phyloP scores from a whole-genome alignment of 177 flowering plant species.

The Vitis hybrid region DNA sequence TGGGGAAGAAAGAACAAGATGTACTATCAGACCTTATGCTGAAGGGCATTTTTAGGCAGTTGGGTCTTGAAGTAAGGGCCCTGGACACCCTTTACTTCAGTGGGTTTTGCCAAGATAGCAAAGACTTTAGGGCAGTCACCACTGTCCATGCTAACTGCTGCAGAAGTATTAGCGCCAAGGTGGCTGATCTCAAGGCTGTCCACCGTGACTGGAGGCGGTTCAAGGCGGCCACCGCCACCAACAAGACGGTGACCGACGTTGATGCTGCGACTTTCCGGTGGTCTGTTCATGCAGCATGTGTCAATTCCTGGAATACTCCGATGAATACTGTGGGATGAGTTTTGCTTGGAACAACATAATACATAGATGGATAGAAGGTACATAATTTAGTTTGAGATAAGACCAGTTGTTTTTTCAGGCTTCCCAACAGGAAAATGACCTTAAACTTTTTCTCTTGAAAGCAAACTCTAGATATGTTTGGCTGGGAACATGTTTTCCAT shows the following conservation, averaged over 20 bases:
- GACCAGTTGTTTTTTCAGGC: no score
- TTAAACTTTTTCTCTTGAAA: no score
- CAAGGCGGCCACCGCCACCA: conserved; percentile 3
- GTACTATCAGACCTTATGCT: conserved; percentile 38
- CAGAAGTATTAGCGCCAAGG: conserved; percentile 57
- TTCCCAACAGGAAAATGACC: no score
- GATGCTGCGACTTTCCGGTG: conserved; percentile 13
- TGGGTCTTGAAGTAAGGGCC: conserved; percentile 39
- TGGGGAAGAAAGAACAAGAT: conserved; percentile 69
- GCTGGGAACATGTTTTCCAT: no score
- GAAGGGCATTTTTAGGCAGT: conserved; percentile 18
- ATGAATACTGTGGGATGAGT: not conserved
- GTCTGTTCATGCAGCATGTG: conserved; percentile 10
- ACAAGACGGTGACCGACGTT: no score
- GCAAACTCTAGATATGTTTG: no score
- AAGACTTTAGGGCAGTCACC: conserved; percentile 34
- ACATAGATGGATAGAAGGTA: no score
- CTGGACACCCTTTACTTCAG: conserved; percentile 58
- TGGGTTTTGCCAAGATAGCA: conserved; percentile 59
- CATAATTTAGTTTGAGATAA: no score
- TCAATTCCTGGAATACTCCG: not conserved
- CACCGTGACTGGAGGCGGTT: conserved; percentile 53
- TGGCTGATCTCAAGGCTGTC: conserved; percentile 40
- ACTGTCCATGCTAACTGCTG: conserved; percentile 87
- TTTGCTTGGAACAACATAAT: not conserved